Evolutionary conservation across 2,329 filamentous ascomycete genomes (phyloP), one percentile per base, ranked within the genome.

Genomic region (Dactylellina cionopaga): DNA sequence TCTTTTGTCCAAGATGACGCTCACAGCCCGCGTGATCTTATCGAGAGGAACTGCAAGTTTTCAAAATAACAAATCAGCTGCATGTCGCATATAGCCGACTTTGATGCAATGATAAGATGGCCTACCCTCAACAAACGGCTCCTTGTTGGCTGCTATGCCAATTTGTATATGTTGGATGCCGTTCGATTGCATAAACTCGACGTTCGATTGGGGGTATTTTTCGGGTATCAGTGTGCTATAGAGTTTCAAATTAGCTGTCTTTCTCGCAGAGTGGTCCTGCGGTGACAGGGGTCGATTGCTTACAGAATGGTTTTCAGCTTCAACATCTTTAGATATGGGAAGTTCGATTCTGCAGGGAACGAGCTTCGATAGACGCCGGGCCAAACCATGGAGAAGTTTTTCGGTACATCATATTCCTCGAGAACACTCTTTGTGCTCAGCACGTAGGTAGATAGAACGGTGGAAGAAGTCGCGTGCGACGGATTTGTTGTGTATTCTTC

Each of bases 71-170:
- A 33, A 33, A 39, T 77, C 39, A 76, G 74, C 27, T 55, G 52
- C 33, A 62, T 51, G 29, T 71, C 68, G 56, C 54, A 58, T 29
- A 52, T 37, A 25, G 51, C 51, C 54, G 51, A 52, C 44, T 60
- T 17, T 15, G 15, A 68, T 44, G 56, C 27, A 33, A 22, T 15
- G 25, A 39, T 46, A 37, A 52, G 49, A 11, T 15, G 37, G 65
- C 75, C 63, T 31, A 77, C 76, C 92, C 6, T 85, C 84, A 60
- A 89, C 84, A 76, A 83, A 79, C 24, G 83, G 80, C 52, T 93
- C 92, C 80, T 97, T 96, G 75, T 96, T 96, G n/a, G 92, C 90
- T 74, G 89, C 87, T 83, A 97, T 90, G 75, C 89, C 86, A 77
- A 96, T 89, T 41, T 91, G 84, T 75, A 88, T 83, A 76, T 96